These are phyloP conservation scores for Friedmanniomyces simplex DNA, from an alignment of 495 filamentous ascomycete genomes.

Conservation along the genomic window DNA sequence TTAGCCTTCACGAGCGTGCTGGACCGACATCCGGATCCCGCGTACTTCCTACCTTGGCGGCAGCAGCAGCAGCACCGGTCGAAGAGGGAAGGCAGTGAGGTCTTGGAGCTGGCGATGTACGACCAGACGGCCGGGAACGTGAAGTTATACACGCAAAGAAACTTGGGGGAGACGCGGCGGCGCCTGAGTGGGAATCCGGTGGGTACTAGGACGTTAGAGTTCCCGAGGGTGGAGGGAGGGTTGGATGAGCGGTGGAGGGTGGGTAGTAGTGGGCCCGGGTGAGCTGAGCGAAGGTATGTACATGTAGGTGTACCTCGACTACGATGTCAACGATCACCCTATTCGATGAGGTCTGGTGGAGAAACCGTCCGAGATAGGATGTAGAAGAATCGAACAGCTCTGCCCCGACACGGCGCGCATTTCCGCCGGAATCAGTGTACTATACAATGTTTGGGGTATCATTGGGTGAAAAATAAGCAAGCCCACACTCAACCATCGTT, in stretches of 20 bases:
- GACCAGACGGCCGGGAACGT: constrained; percentile 18
- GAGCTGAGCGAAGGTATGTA: too few species aligned
- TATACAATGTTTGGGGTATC: not conserved
- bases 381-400: not conserved
- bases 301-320: too few species aligned
- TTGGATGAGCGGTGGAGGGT: constrained; percentile 10
- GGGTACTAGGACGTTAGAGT: not conserved
- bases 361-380: too few species aligned
- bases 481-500: not conserved
- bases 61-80: not conserved
- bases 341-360: too few species aligned
- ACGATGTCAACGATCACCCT: too few species aligned
- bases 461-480: not conserved
- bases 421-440: not conserved
- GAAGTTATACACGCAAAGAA: constrained; percentile 25
- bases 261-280: not conserved
- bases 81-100: constrained; percentile 9
- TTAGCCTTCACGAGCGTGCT: constrained; percentile 44
- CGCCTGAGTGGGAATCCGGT: not conserved
- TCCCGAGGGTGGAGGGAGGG: not conserved
- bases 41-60: constrained; percentile 12
- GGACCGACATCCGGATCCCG: constrained; percentile 28
- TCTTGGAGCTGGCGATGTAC: constrained; percentile 29
- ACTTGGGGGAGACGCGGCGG: constrained; percentile 17
- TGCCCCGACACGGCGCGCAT: not conserved